phyloP scores from a whole-genome alignment of 768 basidiomycete species.

The Thelephora ganbajun region DNA sequence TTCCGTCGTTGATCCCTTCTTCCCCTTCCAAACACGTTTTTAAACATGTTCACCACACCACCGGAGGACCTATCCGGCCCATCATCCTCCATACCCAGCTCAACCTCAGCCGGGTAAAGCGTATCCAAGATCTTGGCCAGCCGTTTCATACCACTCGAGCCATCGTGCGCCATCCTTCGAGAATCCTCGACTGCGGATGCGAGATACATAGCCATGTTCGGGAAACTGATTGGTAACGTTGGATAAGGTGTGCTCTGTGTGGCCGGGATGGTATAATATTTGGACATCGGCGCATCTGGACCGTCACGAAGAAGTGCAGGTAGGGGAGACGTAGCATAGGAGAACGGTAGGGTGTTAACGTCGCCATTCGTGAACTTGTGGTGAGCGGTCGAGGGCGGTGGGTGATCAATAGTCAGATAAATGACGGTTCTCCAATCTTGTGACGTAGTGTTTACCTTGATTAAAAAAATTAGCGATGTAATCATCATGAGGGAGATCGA shows the following conservation, averaged over 20 bases:
- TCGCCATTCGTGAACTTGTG: conserved; percentile 42
- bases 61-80: conserved; percentile 29
- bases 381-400: conserved; percentile 32
- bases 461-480: neutral
- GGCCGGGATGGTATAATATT: conserved; percentile 57
- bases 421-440: conserved; percentile 60
- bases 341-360: conserved; percentile 56
- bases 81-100: conserved; percentile 17
- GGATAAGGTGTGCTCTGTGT: conserved; percentile 49
- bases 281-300: conserved; percentile 47
- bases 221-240: conserved; percentile 59
- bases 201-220: conserved; percentile 63
- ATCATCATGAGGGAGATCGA: conserved; percentile 3
- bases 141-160: conserved; percentile 45
- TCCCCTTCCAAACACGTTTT: conserved; percentile 43
- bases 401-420: conserved; percentile 67
- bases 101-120: conserved; percentile 43
- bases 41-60: conserved; percentile 28
- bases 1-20: conserved; percentile 40
- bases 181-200: conserved; percentile 60
- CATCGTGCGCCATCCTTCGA: conserved; percentile 43
- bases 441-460: conserved; percentile 43
- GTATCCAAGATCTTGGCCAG: conserved; percentile 55
- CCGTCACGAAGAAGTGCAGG: conserved; percentile 53
- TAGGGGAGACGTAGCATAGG: conserved; percentile 45